Evolutionary conservation across 768 basidiomycete genomes (phyloP).

Genomic region (Phaffia tasmanica): DNA sequence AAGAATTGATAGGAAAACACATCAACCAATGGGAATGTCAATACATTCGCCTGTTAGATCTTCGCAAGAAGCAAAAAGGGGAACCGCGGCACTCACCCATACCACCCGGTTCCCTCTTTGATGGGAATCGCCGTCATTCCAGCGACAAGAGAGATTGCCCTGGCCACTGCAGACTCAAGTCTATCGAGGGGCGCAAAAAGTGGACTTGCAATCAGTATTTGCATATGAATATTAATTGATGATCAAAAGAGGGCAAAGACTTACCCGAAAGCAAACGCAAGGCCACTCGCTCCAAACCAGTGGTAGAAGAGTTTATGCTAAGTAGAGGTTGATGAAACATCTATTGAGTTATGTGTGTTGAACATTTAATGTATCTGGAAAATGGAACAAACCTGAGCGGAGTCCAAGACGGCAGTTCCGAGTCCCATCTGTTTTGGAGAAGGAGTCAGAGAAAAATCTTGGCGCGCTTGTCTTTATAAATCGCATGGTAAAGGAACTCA

Average conservation of each 20-base stretch:
- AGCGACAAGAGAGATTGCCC: neutral
- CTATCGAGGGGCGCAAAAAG: slow-evolving; percentile 1
- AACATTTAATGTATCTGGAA: no score
- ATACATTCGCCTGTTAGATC: no score
- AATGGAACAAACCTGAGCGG: no score
- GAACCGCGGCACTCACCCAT: no score
- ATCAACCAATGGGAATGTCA: neutral
- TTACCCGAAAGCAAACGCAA: slow-evolving; percentile 4
- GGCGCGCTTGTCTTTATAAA: neutral
- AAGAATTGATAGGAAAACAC: neutral
- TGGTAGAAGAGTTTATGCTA: slow-evolving; percentile 22
- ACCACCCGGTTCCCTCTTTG: neutral
- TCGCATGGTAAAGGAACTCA: neutral
- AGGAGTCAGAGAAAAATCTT: no score
- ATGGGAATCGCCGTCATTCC: slow-evolving; percentile 17
- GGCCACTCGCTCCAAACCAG: neutral
- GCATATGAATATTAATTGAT: no score
- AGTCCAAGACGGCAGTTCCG: slow-evolving; percentile 18
- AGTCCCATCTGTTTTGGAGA: slow-evolving; percentile 3
- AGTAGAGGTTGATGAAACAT: no score
- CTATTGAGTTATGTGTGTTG: no score
- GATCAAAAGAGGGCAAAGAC: neutral
- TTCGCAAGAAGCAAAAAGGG: no score
- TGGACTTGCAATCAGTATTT: no score
- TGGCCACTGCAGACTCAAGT: slow-evolving; percentile 13